These are phyloP conservation scores for Coemansia sp. DNA, from an alignment of 192 early-diverging fungal species.

Conservation along the genomic window DNA sequence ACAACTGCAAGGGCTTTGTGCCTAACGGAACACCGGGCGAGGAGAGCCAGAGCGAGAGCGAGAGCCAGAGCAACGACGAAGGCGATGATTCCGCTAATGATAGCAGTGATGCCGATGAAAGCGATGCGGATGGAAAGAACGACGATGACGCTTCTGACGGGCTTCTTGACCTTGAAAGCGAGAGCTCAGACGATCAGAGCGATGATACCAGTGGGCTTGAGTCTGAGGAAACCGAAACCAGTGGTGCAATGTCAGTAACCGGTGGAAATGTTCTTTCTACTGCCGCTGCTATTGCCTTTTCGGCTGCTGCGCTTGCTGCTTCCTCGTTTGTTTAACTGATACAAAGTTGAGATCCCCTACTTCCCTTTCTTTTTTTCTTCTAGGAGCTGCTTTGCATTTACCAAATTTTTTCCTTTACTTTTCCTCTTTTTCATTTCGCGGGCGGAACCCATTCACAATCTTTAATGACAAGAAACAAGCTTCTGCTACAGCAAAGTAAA, in stretches of 20 bases:
- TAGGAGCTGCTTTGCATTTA: not conserved
- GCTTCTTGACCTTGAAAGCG: too few species aligned
- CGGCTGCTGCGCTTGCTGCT: constrained; percentile 19
- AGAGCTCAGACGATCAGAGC: not conserved
- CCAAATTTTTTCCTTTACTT: too few species aligned
- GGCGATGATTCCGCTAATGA: constrained; percentile 4
- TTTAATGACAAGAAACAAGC: not conserved
- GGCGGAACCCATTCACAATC: not conserved
- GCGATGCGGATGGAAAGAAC: too few species aligned
- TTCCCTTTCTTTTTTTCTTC: not conserved
- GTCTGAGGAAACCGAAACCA: constrained; percentile 6
- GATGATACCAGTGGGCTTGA: constrained; percentile 5
- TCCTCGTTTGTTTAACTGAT: constrained; percentile 20
- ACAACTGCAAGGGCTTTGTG: constrained; percentile 50
- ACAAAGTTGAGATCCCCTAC: not conserved
- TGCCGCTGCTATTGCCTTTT: constrained; percentile 9
- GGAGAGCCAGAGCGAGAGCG: not conserved
- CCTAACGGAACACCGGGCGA: constrained; percentile 22
- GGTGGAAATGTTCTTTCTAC: not conserved
- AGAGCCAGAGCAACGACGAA: not conserved
- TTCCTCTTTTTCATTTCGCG: too few species aligned
- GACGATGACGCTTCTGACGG: too few species aligned
- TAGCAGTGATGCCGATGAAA: constrained; percentile 7
- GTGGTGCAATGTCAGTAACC: constrained; percentile 17
- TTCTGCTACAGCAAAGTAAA: not conserved